Evolutionary conservation across 2,329 filamentous ascomycete genomes (phyloP), one percentile per base, ranked within the genome.

Genomic region (Ceratocystis cacaofunesta): DNA sequence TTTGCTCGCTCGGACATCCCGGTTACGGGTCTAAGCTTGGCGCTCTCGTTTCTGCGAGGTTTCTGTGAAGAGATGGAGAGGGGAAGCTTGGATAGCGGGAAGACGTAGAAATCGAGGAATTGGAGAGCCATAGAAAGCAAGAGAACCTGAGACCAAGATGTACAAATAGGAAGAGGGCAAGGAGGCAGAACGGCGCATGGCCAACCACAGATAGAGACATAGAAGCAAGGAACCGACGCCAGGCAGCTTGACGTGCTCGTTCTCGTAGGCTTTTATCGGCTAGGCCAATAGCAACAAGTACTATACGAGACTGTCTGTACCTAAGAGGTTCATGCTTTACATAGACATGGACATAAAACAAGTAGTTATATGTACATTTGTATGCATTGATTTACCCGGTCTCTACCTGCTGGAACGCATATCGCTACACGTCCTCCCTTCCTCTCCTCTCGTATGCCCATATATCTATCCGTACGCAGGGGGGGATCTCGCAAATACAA

Each of bases 11-110:
- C 55, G 55, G 55, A 15, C 55, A 58, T 58, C 17, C 55, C 55
- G 55, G 55, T 58, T 32, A 30, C 55, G 30, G 55, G 55, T 58
- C 55, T 58, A 17, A 30, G 55, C 55, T 58, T 58, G 55, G 55
- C 25, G 55, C 55, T n/a, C 55, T 58, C 55, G 55, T 58, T 58
- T 36, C 55, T 36, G 15, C 32, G 30, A 41, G 36, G 36, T 41
- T 41, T 15, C 12, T 41, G 36, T 41, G 4, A 41, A 41, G 36
- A 41, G 36, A 28, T 36, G 22, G 15, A 30, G 19, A 58, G 25
- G 17, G n/a, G 52, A 36, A 58, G 28, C 28, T 58, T 36, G 28
- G 55, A 58, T 58, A n/a, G 28, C 55, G 30, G 32, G 30, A 36
- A 30, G 48, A 52, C 48, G 10, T 5, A 52, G 22, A 19, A 8